Percentiles rank a stretch among this genome's conserved stretches.
phyloP scores from a whole-genome alignment of 345 rosid species.

The Streptanthus diversifolius region DNA sequence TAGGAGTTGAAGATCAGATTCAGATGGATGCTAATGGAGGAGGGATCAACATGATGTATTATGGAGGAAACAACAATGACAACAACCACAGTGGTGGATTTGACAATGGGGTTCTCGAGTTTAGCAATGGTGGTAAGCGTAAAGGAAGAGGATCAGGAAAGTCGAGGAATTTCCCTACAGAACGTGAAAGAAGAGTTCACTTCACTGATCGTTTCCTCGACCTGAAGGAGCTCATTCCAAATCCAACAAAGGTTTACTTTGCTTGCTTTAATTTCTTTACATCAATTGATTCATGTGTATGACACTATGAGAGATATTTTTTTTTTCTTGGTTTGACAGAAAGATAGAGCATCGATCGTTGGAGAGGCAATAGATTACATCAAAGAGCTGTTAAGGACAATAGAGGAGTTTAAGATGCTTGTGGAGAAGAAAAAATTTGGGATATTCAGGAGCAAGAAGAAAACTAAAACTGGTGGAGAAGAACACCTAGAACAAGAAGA shows the following conservation, averaged over 20 bases:
- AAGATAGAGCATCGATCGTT: constrained; percentile 66
- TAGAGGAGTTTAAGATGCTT: constrained; percentile 58
- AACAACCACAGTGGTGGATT: constrained; percentile 22
- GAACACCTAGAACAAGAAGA: constrained; percentile 24
- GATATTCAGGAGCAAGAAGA: constrained; percentile 51
- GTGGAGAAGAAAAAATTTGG: constrained; percentile 66
- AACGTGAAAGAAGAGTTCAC: constrained; percentile 60
- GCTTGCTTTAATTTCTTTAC: background rate
- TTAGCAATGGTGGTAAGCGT: constrained; percentile 33
- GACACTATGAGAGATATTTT: background rate
- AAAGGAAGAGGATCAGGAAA: constrained; percentile 45
- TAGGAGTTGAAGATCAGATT: constrained; percentile 38
- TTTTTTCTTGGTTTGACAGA: constrained; percentile 30
- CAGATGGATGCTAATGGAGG: constrained; percentile 33
- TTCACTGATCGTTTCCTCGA: constrained; percentile 46
- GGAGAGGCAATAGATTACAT: constrained; percentile 74
- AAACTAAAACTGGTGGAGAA: constrained; percentile 30
- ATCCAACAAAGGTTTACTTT: constrained; percentile 52
- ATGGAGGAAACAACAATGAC: constrained; percentile 12
- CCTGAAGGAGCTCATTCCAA: constrained; percentile 56
- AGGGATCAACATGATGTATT: constrained; percentile 26
- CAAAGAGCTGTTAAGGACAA: constrained; percentile 61
- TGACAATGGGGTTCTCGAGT: constrained; percentile 40
- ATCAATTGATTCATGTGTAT: background rate
- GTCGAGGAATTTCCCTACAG: constrained; percentile 53